Conservation (phyloP, 2,329 filamentous ascomycete species). For the Sordariomycetes sp. region DNA sequence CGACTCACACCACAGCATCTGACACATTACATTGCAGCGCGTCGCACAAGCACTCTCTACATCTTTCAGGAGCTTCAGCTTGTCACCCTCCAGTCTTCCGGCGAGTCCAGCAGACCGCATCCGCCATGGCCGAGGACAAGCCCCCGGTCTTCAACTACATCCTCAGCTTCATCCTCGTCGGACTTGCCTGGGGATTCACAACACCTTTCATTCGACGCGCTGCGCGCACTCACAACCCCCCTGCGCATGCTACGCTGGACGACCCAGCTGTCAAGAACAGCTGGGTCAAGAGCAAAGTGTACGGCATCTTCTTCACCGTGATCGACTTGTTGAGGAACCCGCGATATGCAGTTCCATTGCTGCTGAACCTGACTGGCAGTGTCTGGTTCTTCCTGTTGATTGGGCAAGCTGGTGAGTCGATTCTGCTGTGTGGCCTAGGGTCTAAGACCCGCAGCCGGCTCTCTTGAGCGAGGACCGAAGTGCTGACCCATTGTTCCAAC, state of each 20-base stretch:
- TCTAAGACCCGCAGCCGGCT: neutral
- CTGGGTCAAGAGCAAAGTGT: conserved; percentile 53
- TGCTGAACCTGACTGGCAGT: conserved; percentile 85
- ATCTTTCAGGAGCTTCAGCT: too few species aligned
- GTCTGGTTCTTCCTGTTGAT: conserved; percentile 96
- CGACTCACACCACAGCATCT: too few species aligned
- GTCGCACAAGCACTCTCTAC: too few species aligned
- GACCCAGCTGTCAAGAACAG: conserved; percentile 41
- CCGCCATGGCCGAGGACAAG: conserved; percentile 12
- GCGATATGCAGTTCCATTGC: conserved; percentile 72
- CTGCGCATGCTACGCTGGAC: conserved; percentile 45
- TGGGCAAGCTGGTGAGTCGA: conserved; percentile 71
- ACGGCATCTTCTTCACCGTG: conserved; percentile 63
- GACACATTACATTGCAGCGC: too few species aligned
- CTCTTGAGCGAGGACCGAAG: neutral
- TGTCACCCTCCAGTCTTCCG: too few species aligned
- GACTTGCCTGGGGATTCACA: conserved; percentile 86
- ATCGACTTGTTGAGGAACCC: conserved; percentile 72
- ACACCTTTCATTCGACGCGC: conserved; percentile 87
- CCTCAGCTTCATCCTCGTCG: conserved; percentile 82
- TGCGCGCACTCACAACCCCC: conserved; percentile 63
- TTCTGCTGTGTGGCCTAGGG: neutral
- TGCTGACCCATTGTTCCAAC: neutral
- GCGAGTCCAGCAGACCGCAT: too few species aligned
- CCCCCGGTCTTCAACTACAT: conserved; percentile 69